Base-by-base conservation (phyloP, 768 basidiomycete species). In the Lentinula sp. region DNA sequence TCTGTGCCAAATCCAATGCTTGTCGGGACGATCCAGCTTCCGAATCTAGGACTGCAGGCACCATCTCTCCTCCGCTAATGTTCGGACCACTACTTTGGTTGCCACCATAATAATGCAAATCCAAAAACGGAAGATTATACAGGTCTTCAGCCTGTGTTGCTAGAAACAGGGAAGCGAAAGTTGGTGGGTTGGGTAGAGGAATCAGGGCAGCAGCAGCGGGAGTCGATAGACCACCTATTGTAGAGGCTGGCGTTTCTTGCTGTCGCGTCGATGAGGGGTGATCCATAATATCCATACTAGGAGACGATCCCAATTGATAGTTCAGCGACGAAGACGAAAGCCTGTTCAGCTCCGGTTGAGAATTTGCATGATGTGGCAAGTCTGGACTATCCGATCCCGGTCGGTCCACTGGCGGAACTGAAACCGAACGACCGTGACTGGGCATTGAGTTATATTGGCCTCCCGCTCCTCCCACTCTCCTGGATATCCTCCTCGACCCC, bases 41-140 rank as follows among this genome's bases (percentile, higher is more conserved):
- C 41, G 55, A 15, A 13, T 56, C 55, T 23, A 18, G 20, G 12
- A 53, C 43, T 33, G 58, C 23, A 28, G 33, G 37, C 58, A 32
- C 37, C n/a, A 33, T n/a, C 39, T 61, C 62, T n/a, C 63, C 65
- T 46, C 64, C 65, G 36, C 55, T 41, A 18, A 51, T 56, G 16
- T 51, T 55, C 28, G 54, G 55, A 59, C 37, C 37, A 9, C 12
- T 20, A 39, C n/a, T 54, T 16, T 20, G 35, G 41, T 54, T 54
- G 4, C 61, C 59, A 20, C 76, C 76, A 62, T 85, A 86, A 68
- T 89, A 89, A 68, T 91, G 89, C 70, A 91, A 69, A 68, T 91
- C 89, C 59, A 91, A 76, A 72, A 88, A 91, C 2, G 87, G 83
- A 1, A 90, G 71, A 62, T 83, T 80, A 54, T 85, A 78, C 32